Conservation (phyloP, 2,329 filamentous ascomycete genomes). For the Clarireedia paspali region DNA sequence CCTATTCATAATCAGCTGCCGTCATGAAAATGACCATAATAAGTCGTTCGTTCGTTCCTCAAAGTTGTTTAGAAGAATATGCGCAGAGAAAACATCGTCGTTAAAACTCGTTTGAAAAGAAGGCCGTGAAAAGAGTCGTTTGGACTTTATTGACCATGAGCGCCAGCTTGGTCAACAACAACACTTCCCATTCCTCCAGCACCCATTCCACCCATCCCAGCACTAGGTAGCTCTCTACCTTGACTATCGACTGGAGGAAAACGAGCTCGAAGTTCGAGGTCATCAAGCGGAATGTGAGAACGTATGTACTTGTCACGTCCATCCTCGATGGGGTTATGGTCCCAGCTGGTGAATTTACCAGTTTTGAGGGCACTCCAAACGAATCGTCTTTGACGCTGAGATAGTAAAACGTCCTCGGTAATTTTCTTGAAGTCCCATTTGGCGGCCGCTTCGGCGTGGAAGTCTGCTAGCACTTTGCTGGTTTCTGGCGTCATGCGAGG, state of each 20-base stretch:
- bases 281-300: constrained; percentile 71
- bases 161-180: constrained; percentile 9
- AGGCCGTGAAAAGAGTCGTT: too few relatives aligned
- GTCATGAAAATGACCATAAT: too few relatives aligned
- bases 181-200: neutral
- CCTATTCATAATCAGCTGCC: too few relatives aligned
- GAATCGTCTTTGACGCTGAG: constrained; percentile 70
- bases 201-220: neutral
- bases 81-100: too few relatives aligned
- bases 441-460: constrained; percentile 62
- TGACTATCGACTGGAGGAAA: constrained; percentile 55
- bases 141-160: neutral
- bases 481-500: constrained; percentile 28
- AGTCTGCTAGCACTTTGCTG: constrained; percentile 45
- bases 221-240: constrained; percentile 16
- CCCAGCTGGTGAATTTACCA: constrained; percentile 76
- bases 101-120: too few relatives aligned
- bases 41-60: too few relatives aligned
- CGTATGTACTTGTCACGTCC: constrained; percentile 74
- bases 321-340: constrained; percentile 69
- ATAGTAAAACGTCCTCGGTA: constrained; percentile 63
- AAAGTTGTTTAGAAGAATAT: too few relatives aligned
- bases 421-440: constrained; percentile 80
- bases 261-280: constrained; percentile 68
- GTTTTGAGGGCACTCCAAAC: constrained; percentile 73